Base-by-base conservation (phyloP, 441 rosid genomes). In the Gossypium schwendimanii region DNA sequence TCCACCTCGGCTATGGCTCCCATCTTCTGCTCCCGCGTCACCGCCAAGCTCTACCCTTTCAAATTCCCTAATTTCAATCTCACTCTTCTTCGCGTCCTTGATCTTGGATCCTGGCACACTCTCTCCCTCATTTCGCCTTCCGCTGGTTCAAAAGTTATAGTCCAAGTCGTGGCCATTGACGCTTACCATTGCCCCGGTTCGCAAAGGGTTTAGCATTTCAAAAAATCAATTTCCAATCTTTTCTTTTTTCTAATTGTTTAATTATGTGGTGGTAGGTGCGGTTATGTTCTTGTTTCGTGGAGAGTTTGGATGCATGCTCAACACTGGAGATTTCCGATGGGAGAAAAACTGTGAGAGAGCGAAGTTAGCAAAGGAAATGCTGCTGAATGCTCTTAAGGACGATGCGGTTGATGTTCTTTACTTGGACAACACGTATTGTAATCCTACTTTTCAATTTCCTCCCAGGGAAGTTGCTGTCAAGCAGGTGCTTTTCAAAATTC, bases 321-420 rank as follows among this genome's bases (percentile, higher is more conserved):
- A 83, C 81, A 93, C 96, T 0, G 96, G 92, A 3, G 91, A 89
- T 76, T 91, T 91, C 73, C 87, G 91, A 0, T 91, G 98, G 98
- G 94, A 87, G 69, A 45, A 50, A 1, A 44, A 62, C 8, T 39
- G 81, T n/a, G 80, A 80, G 63, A 81, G 76, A 62, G 78, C 81
- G 0, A 78, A 78, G n/a, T 78, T 31, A 59, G 84, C 79, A 5
- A 84, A 80, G 69, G 71, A 59, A 14, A 75, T 74, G 57, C 87
- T 93, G 28, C 59, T 77, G 26, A 57, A 75, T 76, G 91, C 90
- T 79, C 79, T 91, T 6, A 14, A 82, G 14, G 77, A 78, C 10
- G 62, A 76, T 36, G 76, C 64, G 2, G 82, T 91, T 7, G 81
- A 85, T 69, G 61, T 79, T 44, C 84, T 93, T 55, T 88, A 91